Base-by-base conservation (phyloP, 1,284 basidiomycete genomes). In the Rhodofomes roseus region DNA sequence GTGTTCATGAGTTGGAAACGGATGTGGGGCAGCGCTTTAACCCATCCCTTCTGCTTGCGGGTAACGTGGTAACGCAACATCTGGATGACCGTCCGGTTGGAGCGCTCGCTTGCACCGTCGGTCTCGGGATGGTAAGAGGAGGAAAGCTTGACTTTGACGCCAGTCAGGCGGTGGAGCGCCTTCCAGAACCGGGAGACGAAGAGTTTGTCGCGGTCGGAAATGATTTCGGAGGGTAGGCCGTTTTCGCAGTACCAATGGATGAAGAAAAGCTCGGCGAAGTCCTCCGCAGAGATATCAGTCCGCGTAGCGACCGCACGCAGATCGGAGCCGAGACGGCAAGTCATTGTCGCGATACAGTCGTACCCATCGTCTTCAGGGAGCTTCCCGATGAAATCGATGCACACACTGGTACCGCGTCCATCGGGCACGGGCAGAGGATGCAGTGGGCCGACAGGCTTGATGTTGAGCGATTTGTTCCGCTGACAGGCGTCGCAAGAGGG, bases 331-430 rank as follows among this genome's bases (percentile, higher is more conserved):
- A 77, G 59, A 5, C 71, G 67, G 62, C 75, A 69, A 0, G 79
- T 75, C 0, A 79, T 59, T 0, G 78, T 73, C 5, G 70, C 66
- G 0, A 80, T 70, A 57, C 69, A 68, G 62, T 81, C 73, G 60
- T 69, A 79, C 0, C 65, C 62, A 0, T 73, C 68, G 55, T 76
- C 60, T 6, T 64, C 55, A 0, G 74, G 79, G 0, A 81, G 60
- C 0, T 75, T 76, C 2, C 78, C 76, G 0, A 81, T 71, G 57
- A 81, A 80, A 54, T 82, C 79, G 9, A 81, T 73, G 0, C 74
- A 73, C 2, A 81, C 73, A 73, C 40, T 54, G 12, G 62, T 39
- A 12, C 55, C 56, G 16, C 68, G 66, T 0, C 48, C 36, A 1
- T 60, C 56, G 1, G 70, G 71, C 2, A 74, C 58, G 1, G 69